Evolutionary conservation across 495 filamentous ascomycete genomes (phyloP).

Genomic region (Astrothelium subdiscretum): DNA sequence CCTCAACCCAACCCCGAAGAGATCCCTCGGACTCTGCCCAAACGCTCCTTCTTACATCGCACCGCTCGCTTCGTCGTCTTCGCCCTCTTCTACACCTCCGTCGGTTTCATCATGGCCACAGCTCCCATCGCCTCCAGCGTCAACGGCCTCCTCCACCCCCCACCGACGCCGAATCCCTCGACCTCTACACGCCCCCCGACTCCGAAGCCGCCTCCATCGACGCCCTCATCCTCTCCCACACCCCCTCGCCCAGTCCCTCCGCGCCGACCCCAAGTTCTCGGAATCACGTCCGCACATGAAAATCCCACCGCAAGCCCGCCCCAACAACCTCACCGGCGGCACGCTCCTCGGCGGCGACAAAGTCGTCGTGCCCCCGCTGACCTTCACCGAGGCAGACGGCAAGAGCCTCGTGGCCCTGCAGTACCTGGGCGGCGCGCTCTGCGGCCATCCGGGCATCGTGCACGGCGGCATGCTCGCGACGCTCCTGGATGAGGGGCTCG

Average conservation of each 20-base stretch:
- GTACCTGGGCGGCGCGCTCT: constrained; percentile 72
- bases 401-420: constrained; percentile 61
- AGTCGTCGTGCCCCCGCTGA: constrained; percentile 72
- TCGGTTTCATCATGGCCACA: constrained; percentile 45
- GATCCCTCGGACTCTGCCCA: background rate
- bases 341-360: constrained; percentile 62
- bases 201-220: constrained; percentile 53
- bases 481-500: constrained; percentile 82
- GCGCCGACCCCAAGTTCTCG: constrained; percentile 51
- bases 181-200: constrained; percentile 52
- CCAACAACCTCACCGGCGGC: constrained; percentile 71
- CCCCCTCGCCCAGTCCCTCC: constrained; percentile 55
- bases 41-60: constrained; percentile 8
- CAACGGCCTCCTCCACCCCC: constrained; percentile 33
- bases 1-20: constrained; percentile 5
- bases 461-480: constrained; percentile 90
- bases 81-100: constrained; percentile 34
- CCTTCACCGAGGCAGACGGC: constrained; percentile 60
- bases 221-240: constrained; percentile 66
- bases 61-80: constrained; percentile 25
- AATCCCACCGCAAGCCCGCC: constrained; percentile 53
- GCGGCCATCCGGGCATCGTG: constrained; percentile 83
- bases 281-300: constrained; percentile 83
- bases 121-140: constrained; percentile 35
- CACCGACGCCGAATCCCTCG: constrained; percentile 62